Conservation (phyloP, 495 filamentous ascomycete species). For the Podospora pseudocomata region DNA sequence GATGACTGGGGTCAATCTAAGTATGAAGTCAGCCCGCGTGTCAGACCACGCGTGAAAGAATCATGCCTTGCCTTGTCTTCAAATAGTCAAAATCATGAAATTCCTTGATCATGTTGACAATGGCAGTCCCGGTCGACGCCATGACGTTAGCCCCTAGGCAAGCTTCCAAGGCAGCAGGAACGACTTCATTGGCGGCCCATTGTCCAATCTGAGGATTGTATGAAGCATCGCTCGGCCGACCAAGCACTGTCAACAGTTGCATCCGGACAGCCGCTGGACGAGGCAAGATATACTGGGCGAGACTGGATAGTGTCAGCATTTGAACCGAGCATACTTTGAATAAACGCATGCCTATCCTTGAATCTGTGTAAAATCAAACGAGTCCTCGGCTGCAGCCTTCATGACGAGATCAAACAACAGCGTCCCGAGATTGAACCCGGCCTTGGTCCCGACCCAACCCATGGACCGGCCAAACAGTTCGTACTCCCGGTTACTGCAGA, state of each 20-base stretch:
- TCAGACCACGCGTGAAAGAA: too few relatives aligned
- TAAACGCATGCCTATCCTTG: constrained; percentile 12
- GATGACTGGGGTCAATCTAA: constrained; percentile 7
- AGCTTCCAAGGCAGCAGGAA: constrained; percentile 7
- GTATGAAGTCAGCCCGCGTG: not conserved
- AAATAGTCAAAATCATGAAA: constrained; percentile 14
- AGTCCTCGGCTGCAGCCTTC: not conserved
- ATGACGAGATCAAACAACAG: constrained; percentile 7
- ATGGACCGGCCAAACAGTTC: constrained; percentile 18
- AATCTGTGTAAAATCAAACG: constrained; percentile 13
- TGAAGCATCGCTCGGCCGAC: not conserved
- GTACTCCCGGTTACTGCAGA: constrained; percentile 7
- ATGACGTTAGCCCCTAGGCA: constrained; percentile 1
- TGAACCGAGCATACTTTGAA: not conserved
- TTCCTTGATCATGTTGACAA: constrained; percentile 12
- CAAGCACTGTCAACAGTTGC: constrained; percentile 7
- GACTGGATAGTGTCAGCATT: not conserved
- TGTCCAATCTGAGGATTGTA: not conserved
- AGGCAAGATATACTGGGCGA: not conserved
- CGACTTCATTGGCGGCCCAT: constrained; percentile 13
- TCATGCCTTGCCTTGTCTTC: constrained; percentile 10
- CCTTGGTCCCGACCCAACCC: constrained; percentile 5
- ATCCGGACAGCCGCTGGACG: not conserved
- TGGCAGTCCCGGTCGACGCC: constrained; percentile 5
- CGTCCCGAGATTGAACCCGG: not conserved